Evolutionary conservation across 1,284 basidiomycete genomes (phyloP).

Genomic region (Microbotryum silenes-acaulis): DNA sequence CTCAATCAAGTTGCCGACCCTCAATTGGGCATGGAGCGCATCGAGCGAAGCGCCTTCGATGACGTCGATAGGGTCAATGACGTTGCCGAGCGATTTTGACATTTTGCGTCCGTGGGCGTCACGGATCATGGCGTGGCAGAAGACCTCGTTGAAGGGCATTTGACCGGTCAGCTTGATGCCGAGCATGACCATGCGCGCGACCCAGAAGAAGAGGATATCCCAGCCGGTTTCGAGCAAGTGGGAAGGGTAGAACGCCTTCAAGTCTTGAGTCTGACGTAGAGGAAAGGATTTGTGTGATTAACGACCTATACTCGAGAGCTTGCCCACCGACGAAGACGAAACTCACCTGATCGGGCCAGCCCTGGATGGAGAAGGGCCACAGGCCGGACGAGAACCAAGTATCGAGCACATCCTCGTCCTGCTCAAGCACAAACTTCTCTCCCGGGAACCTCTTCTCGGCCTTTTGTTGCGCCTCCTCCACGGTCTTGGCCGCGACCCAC

Average conservation of each 20-base stretch:
- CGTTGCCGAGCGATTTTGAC: constrained; percentile 97
- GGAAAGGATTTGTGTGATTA: not conserved
- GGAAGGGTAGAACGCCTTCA: constrained; percentile 77
- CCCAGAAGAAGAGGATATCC: constrained; percentile 99
- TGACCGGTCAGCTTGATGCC: constrained; percentile 81
- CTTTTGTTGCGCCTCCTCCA: constrained; percentile 70
- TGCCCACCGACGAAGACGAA: not conserved
- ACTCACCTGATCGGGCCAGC: constrained; percentile 82
- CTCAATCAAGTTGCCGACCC: constrained; percentile 87
- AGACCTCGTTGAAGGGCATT: constrained; percentile 95
- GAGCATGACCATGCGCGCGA: constrained; percentile 94
- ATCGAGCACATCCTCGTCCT: constrained; percentile 96
- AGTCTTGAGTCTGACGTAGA: constrained; percentile 55
- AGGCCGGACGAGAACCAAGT: constrained; percentile 99
- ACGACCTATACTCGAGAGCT: not conserved
- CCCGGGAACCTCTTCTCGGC: constrained; percentile 67
- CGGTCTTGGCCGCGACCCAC: constrained; percentile 84
- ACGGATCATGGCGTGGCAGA: constrained; percentile 97
- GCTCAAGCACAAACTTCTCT: constrained; percentile 67
- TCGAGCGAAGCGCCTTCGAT: constrained; percentile 81
- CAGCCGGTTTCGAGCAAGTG: constrained; percentile 92
- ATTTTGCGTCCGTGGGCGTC: constrained; percentile 98
- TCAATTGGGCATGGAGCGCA: constrained; percentile 76
- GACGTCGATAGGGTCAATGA: constrained; percentile 94
- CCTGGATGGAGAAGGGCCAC: constrained; percentile 97